Percentiles rank a stretch among this genome's conserved stretches.
Evolutionary conservation across 2,329 filamentous ascomycete species (phyloP).

Genomic region (Neonectria ditissima): DNA sequence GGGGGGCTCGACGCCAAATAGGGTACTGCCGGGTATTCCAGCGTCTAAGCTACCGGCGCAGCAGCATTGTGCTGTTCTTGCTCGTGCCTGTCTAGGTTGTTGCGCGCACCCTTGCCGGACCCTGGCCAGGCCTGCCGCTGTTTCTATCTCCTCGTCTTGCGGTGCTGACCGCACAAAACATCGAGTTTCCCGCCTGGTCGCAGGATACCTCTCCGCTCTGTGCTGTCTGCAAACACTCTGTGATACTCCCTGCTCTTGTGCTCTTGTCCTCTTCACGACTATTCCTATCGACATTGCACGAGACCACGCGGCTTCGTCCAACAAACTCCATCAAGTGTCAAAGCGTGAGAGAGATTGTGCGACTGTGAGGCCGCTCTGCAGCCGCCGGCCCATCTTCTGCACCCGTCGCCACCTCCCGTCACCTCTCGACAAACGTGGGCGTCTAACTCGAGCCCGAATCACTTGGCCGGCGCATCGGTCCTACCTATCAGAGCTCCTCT

Average conservation of each 20-base stretch:
- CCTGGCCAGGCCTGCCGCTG: constrained; percentile 11
- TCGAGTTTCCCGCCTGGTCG: constrained; percentile 16
- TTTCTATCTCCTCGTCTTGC: constrained; percentile 5
- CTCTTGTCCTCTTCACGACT: neutral
- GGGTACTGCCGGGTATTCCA: constrained; percentile 25
- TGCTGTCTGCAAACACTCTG: constrained; percentile 10
- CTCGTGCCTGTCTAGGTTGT: constrained; percentile 18
- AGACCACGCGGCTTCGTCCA: neutral
- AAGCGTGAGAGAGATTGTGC: constrained; percentile 8
- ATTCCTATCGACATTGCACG: neutral
- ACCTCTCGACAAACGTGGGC: constrained; percentile 38
- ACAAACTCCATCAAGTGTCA: neutral
- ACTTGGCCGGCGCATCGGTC: constrained; percentile 37
- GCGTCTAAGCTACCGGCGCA: neutral
- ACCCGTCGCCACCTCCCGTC: constrained; percentile 19
- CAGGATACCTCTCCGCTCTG: neutral
- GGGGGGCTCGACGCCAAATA: constrained; percentile 18
- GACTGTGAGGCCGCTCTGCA: constrained; percentile 29
- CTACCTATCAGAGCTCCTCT: constrained; percentile 46
- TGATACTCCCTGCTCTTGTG: constrained; percentile 6
- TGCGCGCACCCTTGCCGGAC: constrained; percentile 14
- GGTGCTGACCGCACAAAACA: constrained; percentile 25
- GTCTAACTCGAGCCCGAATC: constrained; percentile 43
- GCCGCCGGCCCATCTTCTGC: constrained; percentile 32
- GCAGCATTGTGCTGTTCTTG: constrained; percentile 3